Evolutionary conservation across 1,284 basidiomycete genomes (phyloP), one percentile per base, ranked within the genome.

Genomic region (Marasmius fiardii): DNA sequence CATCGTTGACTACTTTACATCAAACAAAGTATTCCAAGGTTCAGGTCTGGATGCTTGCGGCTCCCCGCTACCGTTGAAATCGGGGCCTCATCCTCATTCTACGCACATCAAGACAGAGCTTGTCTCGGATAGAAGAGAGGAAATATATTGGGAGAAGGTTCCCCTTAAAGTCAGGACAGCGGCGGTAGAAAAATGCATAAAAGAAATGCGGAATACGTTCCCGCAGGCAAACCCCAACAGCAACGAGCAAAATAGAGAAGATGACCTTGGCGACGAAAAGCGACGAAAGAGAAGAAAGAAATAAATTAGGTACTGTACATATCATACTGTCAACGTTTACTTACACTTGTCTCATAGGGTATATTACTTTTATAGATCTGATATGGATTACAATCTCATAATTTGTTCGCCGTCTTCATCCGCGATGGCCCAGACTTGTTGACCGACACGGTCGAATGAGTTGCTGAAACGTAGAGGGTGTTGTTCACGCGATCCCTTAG

Each of bases 101-200:
- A 63, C 59, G 34, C 58, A 70, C 1, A 76, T 90, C 12, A 50
- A 57, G 14, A 61, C 79, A 37, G 88, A 89, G 63, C 53, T 84
- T 26, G 79, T 92, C 0, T 66, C 70, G 8, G 88, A 86, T 2
- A 81, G 72, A 64, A 74, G 77, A 52, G 90, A 91, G 63, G 80
- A 79, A 58, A 54, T 92, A 18, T 92, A 92, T 63, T 92, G 90
- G 90, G 78, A 82, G 55, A 86, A 85, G 61, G 81, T 92, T 0
- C 90, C 90, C 0, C 80, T 85, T 63, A 90, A 87, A 64, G 74
- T 90, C 16, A 74, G 83, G 21, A 66, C 71, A 50, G 77, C 81
- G 61, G 88, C 88, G 0, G 80, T 90, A 7, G 16, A 49, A 7
- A 49, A 49, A n/a, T 49, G 26, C 16, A 18, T 49, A 10, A 31